Conservation (phyloP, 257 asterid genomes). For the Nicotiana knightiana region DNA sequence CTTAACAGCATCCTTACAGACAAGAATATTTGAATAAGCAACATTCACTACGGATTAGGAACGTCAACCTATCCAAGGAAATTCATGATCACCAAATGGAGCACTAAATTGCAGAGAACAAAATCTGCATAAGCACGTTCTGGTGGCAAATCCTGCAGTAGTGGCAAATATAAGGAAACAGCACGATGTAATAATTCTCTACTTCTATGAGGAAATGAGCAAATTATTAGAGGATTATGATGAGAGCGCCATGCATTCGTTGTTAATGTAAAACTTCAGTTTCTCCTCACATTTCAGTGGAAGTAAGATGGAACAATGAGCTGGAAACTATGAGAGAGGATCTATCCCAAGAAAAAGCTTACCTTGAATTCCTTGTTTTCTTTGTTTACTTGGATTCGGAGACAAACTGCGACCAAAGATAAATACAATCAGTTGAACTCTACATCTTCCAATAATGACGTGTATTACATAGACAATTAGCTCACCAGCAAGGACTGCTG, state of each 20-base stretch:
- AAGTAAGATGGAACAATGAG: neutral
- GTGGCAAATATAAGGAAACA: neutral
- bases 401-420: slow-evolving; percentile 48
- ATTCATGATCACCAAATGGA: slow-evolving; percentile 92
- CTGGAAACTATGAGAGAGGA: neutral
- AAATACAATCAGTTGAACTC: slow-evolving; percentile 5
- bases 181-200: neutral
- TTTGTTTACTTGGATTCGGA: slow-evolving; percentile 83
- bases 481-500: slow-evolving; percentile 95
- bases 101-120: slow-evolving; percentile 85
- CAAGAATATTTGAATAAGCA: neutral
- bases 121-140: slow-evolving; percentile 97
- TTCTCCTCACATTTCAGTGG: neutral
- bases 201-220: neutral
- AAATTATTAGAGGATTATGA: neutral
- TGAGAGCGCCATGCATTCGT: neutral
- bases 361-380: slow-evolving; percentile 92
- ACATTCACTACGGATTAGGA: neutral
- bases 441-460: neutral
- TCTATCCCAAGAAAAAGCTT: slow-evolving; percentile 3
- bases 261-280: neutral
- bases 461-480: neutral
- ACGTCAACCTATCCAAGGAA: slow-evolving; percentile 47
- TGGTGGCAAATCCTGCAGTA: slow-evolving; percentile 88
- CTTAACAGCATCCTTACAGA: neutral